phyloP scores from a whole-genome alignment of 1,284 basidiomycete genomes.

The Cryptococcus sp. region DNA sequence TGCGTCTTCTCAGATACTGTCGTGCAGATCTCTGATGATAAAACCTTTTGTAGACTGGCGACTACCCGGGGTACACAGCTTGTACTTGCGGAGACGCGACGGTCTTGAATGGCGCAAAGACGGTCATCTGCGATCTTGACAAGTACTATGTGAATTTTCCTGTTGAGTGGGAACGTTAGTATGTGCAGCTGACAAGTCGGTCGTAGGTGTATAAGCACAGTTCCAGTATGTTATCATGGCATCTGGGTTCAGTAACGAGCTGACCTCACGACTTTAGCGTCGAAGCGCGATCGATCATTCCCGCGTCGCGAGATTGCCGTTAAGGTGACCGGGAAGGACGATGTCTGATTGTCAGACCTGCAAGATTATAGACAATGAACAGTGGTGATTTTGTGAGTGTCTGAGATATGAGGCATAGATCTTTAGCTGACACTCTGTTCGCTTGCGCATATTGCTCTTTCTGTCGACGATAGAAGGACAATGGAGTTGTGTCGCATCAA shows the following conservation, averaged over 20 bases:
- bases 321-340: background rate
- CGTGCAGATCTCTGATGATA: background rate
- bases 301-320: background rate
- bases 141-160: slow-evolving; percentile 8
- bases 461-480: no score
- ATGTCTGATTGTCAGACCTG: background rate
- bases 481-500: no score
- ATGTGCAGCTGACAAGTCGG: background rate
- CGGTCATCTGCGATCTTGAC: slow-evolving; percentile 6
- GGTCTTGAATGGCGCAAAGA: slow-evolving; percentile 1
- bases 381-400: no score
- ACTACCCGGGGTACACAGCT: slow-evolving; percentile 9
- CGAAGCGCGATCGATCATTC: background rate
- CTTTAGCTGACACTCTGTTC: no score
- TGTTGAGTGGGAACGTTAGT: background rate
- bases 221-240: slow-evolving; percentile 2
- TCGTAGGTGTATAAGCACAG: slow-evolving; percentile 8
- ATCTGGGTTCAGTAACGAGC: background rate
- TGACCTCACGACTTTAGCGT: background rate
- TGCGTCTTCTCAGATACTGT: background rate
- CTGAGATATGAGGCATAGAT: no score
- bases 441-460: no score
- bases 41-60: slow-evolving; percentile 9
- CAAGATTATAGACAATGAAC: no score
- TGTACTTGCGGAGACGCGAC: slow-evolving; percentile 5